Percentiles rank a stretch among this genome's conserved stretches.
Evolutionary conservation across 108 stramenopile species (phyloP).

Genomic region (Cyclotella kingstonii): DNA sequence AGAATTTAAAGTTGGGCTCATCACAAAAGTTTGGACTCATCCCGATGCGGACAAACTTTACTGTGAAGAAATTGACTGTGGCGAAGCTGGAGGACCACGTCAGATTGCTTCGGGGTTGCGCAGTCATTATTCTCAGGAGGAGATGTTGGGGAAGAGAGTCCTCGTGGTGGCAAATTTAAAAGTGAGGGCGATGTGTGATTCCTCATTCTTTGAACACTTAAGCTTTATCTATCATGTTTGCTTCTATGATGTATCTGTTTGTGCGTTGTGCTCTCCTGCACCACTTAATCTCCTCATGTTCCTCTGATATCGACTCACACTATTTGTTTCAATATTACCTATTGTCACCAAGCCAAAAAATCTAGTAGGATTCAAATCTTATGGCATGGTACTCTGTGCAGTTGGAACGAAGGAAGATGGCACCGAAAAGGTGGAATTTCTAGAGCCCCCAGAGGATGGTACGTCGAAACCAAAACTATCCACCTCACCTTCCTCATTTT

Average conservation of each 20-base stretch:
- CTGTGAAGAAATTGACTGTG: slow-evolving; percentile 97
- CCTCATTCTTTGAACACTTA: not conserved
- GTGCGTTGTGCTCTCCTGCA: too few relatives aligned
- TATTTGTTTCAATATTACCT: not conserved
- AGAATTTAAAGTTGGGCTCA: slow-evolving; percentile 87
- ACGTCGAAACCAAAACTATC: not conserved
- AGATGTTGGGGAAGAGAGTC: slow-evolving; percentile 89
- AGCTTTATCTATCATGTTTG: not conserved
- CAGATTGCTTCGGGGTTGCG: slow-evolving; percentile 90
- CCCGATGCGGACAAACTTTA: slow-evolving; percentile 95
- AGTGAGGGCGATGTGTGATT: slow-evolving; percentile 11
- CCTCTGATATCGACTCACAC: not conserved
- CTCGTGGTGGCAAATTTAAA: slow-evolving; percentile 97
- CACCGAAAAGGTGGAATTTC: slow-evolving; percentile 84
- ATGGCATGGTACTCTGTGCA: slow-evolving; percentile 99
- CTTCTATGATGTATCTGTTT: not conserved
- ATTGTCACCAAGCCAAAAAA: slow-evolving; percentile 66
- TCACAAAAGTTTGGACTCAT: slow-evolving; percentile 95
- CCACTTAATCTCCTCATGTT: not conserved
- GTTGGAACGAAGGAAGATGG: slow-evolving; percentile 63
- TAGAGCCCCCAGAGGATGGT: slow-evolving; percentile 88
- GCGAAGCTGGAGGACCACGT: slow-evolving; percentile 81
- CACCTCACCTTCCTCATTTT: too few relatives aligned
- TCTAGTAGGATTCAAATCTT: slow-evolving; percentile 90
- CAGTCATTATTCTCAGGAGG: slow-evolving; percentile 82